Evolutionary conservation across 179 eudicot genomes (phyloP), one percentile per base, ranked within the genome.

Genomic region (Gypsophila paniculata): DNA sequence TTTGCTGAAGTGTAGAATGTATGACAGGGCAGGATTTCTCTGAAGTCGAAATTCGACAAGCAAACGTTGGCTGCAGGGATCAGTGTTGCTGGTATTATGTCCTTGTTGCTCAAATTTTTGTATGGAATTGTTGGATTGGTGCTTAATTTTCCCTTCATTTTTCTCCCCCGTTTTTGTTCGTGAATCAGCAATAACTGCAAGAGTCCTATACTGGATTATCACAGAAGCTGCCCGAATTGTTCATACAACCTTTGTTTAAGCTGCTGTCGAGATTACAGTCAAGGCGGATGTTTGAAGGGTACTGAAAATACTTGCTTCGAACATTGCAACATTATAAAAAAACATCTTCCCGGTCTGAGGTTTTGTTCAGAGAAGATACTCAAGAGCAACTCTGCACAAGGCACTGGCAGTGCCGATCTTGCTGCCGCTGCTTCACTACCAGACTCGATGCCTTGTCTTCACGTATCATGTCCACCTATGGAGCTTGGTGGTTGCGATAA

Each of bases 221-320:
- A 93, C 70, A 82, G 97, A 89, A 91, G 91, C 82, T 93, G 98
- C 82, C 78, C 84, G 63, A 89, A 75, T 48, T 93, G 98, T 76
- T 85, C 90, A 13, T 93, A 89, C 68, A 91, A 79, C 68, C 89
- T 93, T 76, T 93, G 98, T 85, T 81, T 91, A 75, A 82, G 83
- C 74, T 93, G 98, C 74, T 85, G 88, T 73, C 83, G 72, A 65
- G 93, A 87, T 71, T 68, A 78, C 71, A 75, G 82, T 65, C 82
- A 78, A 75, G 80, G 81, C 68, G 78, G 77, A 29, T 67, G 65
- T 39, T 75, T 64, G 38, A 78, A 68, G 63, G 74, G 67, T 66
- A 34, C 25, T 29, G 53, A 69, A n/a, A n/a, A 32, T 59, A 51
- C 60, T 58, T 38, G 7, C 46, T 23, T 22, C 42, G 42, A 59